Evolutionary conservation across 2,329 filamentous ascomycete genomes (phyloP).

Genomic region (Colletotrichum filicis): DNA sequence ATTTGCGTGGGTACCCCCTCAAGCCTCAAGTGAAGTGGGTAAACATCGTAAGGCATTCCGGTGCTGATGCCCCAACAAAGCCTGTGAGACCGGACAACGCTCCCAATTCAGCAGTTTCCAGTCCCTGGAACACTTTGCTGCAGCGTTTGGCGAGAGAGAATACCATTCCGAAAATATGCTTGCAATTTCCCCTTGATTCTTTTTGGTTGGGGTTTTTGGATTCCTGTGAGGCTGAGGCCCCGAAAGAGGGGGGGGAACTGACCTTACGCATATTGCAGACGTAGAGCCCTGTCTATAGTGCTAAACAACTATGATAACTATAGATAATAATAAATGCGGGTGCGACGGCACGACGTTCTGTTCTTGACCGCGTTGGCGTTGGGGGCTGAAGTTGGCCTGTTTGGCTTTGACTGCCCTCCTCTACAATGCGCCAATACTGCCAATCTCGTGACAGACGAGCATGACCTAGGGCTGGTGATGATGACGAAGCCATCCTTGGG

Average conservation of each 20-base stretch:
- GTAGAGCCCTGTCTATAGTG: constrained; percentile 1
- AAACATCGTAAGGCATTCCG: neutral
- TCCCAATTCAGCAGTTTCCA: neutral
- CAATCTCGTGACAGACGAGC: neutral
- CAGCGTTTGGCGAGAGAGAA: neutral
- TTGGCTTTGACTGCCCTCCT: neutral
- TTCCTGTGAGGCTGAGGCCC: neutral
- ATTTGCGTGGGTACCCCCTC: neutral
- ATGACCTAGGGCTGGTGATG: neutral
- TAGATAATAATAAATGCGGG: neutral
- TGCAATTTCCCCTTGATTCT: constrained; percentile 5
- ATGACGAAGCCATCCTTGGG: constrained; percentile 7
- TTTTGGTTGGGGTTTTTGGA: neutral
- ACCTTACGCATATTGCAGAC: neutral
- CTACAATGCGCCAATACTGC: neutral
- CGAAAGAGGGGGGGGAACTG: neutral
- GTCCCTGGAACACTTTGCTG: neutral
- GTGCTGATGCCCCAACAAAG: neutral
- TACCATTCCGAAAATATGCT: constrained; percentile 12
- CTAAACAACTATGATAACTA: neutral
- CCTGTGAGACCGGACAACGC: neutral
- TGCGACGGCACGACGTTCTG: neutral
- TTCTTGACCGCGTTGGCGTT: neutral
- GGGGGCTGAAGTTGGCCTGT: neutral
- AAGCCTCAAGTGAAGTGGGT: neutral